Evolutionary conservation across 495 filamentous ascomycete genomes (phyloP), one percentile per base, ranked within the genome.

Genomic region (Trichoderma asperelloides): DNA sequence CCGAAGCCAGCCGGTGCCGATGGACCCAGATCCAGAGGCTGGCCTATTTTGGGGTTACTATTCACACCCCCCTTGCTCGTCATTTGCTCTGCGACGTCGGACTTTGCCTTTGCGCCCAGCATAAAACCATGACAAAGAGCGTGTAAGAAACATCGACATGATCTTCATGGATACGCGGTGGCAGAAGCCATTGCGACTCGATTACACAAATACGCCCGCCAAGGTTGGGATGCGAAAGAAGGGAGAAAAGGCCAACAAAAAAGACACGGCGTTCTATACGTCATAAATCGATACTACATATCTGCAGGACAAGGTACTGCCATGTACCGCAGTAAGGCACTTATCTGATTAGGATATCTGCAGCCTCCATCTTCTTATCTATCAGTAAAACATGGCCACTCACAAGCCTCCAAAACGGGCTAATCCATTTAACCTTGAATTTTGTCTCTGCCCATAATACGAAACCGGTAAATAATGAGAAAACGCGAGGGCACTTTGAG

Each of bases 1-100:
- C 55, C 55, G 55, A 60, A 30, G 55, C 55, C 55, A 60, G 55
- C 55, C 55, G 55, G 23, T 27, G 23, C 55, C 27, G 55, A 27
- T 60, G 55, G 27, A 28, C 7, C 55, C 55, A 60, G 55, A 30
- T 60, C 12, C 27, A 27, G 55, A 51, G 16, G 47, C 16, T 23
- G 47, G 9, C 18, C 5, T 25, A 21, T 51, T 9, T 9, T n/a
- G 21, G 18, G 47, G n/a, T 60, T 60, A 28, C 55, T 60, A 27
- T 27, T n/a, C 43, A 25, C 25, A 28, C 25, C 11, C 55, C 55
- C 55, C 55, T 60, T 21, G 55, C 55, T 25, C 12, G 55, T 7
- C 55, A 30, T 21, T 9, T 51, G 47, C 8, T 55, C 55, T 28
- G 55, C 55, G 55, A 60, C 25, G 23, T 60, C 55, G 55, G 55